Percentiles rank a stretch among this genome's conserved stretches.
These are phyloP conservation scores for Elsinoe necatrix DNA, from an alignment of 2,329 filamentous ascomycete species.

Conservation along the genomic window DNA sequence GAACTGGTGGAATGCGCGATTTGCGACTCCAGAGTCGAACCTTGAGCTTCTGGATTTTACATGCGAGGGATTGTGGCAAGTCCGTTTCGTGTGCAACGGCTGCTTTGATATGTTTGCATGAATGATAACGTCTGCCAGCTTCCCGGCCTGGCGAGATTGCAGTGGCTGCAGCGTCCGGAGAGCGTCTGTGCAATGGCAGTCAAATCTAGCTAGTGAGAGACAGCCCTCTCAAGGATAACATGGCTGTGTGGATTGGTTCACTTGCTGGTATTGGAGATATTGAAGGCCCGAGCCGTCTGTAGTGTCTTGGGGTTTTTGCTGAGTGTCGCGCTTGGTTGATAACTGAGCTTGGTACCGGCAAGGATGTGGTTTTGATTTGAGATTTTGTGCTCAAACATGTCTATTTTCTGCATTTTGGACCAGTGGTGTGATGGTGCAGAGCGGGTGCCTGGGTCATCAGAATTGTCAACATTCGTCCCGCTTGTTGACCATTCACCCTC, in stretches of 20 bases:
- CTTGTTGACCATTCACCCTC: background rate
- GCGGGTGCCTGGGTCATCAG: background rate
- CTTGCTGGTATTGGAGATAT: background rate
- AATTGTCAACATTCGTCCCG: background rate
- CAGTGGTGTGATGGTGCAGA: background rate
- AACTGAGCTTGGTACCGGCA: constrained; percentile 1
- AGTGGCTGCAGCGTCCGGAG: background rate
- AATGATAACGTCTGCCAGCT: constrained; percentile 10
- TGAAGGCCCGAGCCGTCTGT: background rate
- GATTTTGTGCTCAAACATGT: background rate
- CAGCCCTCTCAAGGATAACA: background rate
- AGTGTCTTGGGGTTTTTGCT: background rate
- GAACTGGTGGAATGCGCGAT: constrained; percentile 4
- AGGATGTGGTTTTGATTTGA: constrained; percentile 8
- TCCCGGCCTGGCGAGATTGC: constrained; percentile 14
- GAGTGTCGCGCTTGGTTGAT: background rate
- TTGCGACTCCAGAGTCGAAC: background rate
- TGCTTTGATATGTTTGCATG: constrained; percentile 12
- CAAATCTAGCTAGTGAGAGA: background rate
- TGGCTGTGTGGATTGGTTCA: constrained; percentile 8
- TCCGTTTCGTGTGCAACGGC: background rate
- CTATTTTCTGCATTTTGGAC: background rate
- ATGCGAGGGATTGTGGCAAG: background rate
- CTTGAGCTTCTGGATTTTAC: background rate
- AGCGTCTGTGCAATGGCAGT: constrained; percentile 6